Evolutionary conservation across 768 basidiomycete genomes (phyloP), one percentile per base, ranked within the genome.

Genomic region (Fibroporia radiculosa): DNA sequence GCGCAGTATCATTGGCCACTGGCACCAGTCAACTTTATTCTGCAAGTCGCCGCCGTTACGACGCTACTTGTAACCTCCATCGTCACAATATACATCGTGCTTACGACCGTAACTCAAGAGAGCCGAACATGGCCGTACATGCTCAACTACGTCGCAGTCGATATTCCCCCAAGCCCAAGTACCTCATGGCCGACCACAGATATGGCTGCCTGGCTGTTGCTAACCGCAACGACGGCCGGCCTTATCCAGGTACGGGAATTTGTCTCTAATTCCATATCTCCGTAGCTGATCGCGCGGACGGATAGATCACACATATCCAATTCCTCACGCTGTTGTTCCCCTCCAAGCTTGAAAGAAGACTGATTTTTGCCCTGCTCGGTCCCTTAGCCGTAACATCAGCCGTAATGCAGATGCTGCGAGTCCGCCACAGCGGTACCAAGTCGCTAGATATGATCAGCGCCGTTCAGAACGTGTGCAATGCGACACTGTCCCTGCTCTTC

Each of bases 1-100:
- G 86, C 84, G 0, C 91, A 95, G 60, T 97, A 95, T 52, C 96
- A 99, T 63, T 89, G 86, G 76, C 90, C 92, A 0, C 81, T 99
- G 31, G 91, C 93, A 0, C 85, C 83, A 5, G 76, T 88, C 56
- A 99, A 99, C 67, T 99, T 89, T 64, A 71, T 81, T 42, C 78
- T 97, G 26, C 96, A 98, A 61, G 60, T 98, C 11, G 78, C 82
- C 2, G 90, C 88, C 6, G 90, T 93, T 22, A 69, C 76, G 26
- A 81, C 85, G 3, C 79, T 95, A 18, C 75, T 96, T 46, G 74
- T 84, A 27, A 84, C 83, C 13, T 73, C 85, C 43, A 73, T 82
- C 37, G 85, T 88, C 7, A 89, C 85, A 1, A 69, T 93, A 37
- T 77, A 80, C 57, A 75, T 92, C 52, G 73, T 95, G 16, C 70